Base-by-base conservation (phyloP, 495 filamentous ascomycete genomes). In the Annulohypoxylon moriforme region DNA sequence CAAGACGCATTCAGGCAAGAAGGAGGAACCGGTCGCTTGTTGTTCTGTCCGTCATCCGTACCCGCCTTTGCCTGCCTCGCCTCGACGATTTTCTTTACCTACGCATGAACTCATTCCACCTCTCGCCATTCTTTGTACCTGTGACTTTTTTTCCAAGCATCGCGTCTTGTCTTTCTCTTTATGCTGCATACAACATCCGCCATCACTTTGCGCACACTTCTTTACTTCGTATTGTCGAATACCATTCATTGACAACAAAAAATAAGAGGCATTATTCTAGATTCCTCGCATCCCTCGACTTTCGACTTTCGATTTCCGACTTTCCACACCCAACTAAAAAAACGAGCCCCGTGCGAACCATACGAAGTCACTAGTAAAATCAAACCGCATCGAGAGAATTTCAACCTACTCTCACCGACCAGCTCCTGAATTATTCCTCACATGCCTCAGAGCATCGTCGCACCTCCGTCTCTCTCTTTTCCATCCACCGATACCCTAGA, bases 81-180 rank as follows among this genome's bases (percentile, higher is more conserved):
- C 71, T 74, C 71, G 71, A 74, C 63, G 62, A 71, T 71, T 74
- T 74, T 50, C 53, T 64, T 65, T 47, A 50, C 46, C 38, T 53
- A 69, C 60, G 60, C 71, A 64, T 74, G 58, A 67, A 70, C 68
- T 67, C 63, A 71, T 71, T 74, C 72, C 63, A 71, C 63, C 68
- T 74, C 72, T 65, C 67, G 63, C 71, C 71, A 69, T 74, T 74
- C 68, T 71, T 74, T 71, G 63, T 71, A 71, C 67, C 56, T 42
- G 50, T 52, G 31, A 69, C 62, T 53, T 67, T 64, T 59, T 59
- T 60, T 20, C 40, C 50, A 34, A 29, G 22, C 62, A 66, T 71
- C 68, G 72, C 72, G 72, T 71, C 62, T 70, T 22, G 52, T 60
- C 67, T 42, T 64, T 68, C 59, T 20, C 49, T 66, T 64, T 68